Evolutionary conservation across 140 eudicot genomes (phyloP).

Genomic region (Ambrosia hybrid): DNA sequence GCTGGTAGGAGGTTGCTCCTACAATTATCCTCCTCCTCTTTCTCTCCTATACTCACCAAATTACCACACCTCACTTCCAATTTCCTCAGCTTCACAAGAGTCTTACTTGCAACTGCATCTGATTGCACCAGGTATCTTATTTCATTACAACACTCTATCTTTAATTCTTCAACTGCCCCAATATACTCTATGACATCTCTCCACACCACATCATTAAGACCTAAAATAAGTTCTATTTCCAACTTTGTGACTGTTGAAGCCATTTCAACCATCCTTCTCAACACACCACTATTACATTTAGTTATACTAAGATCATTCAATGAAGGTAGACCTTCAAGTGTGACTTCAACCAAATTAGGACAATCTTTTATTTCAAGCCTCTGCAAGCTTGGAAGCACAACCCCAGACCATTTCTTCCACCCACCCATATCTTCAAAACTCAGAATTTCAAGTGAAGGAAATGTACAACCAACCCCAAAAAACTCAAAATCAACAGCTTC

Average conservation of each 20-base stretch:
- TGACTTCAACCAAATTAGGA: constrained; percentile 20
- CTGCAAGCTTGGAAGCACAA: constrained; percentile 13
- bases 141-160: background rate
- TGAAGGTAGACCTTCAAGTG: constrained; percentile 8
- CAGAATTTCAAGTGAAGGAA: constrained; percentile 19
- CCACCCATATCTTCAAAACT: background rate
- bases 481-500: constrained; percentile 31
- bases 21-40: too few species aligned
- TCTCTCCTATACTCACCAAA: too few species aligned
- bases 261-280: constrained; percentile 11
- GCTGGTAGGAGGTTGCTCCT: too few species aligned
- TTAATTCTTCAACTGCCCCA: constrained; percentile 22
- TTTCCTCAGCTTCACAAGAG: constrained; percentile 14
- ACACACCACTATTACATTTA: background rate
- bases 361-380: background rate
- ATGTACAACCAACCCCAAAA: constrained; percentile 20
- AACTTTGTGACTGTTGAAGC: constrained; percentile 14
- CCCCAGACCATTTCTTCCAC: constrained; percentile 22
- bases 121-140: too few species aligned
- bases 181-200: constrained; percentile 5
- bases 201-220: constrained; percentile 21
- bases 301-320: background rate
- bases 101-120: too few species aligned
- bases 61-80: constrained; percentile 1
- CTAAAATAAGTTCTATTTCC: background rate